These are phyloP conservation scores for Otatea glauca DNA, from an alignment of 176 grass and related monocot species.

Conservation along the genomic window DNA sequence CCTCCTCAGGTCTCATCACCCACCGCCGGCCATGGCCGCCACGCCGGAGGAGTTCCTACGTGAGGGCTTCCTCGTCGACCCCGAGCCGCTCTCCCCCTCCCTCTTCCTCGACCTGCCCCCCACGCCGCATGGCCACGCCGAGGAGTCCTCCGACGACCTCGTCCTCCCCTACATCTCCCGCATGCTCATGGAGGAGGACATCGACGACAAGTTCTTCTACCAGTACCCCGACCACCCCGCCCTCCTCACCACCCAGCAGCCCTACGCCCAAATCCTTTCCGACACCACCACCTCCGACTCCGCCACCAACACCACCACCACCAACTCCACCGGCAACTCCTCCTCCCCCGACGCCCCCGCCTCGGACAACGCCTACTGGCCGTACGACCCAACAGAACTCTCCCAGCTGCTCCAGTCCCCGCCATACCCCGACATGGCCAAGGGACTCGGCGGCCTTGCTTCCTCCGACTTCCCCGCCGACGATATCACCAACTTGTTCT, in stretches of 20 bases:
- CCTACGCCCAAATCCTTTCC: constrained; percentile 54
- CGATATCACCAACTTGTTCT: not conserved
- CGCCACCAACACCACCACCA: too few relatives aligned
- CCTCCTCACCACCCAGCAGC: constrained; percentile 54
- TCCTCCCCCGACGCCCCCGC: not conserved
- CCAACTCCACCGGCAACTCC: too few relatives aligned
- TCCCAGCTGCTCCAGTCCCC: too few relatives aligned
- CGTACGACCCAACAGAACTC: too few relatives aligned
- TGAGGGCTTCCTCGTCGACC: constrained; percentile 21
- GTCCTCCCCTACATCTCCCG: constrained; percentile 69
- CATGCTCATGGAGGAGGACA: constrained; percentile 86
- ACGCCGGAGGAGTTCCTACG: constrained; percentile 44
- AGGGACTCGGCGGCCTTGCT: not conserved
- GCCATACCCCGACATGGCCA: constrained; percentile 31
- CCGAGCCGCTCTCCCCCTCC: constrained; percentile 54
- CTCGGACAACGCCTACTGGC: not conserved
- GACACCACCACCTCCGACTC: constrained; percentile 23
- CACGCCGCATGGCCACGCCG: constrained; percentile 6
- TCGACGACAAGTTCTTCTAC: constrained; percentile 65
- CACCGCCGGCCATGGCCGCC: constrained; percentile 32
- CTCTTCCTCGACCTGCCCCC: constrained; percentile 57
- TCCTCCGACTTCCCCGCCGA: not conserved
- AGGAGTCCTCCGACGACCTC: constrained; percentile 49
- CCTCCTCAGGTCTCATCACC: not conserved
- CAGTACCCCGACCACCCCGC: constrained; percentile 57